Percentiles rank a stretch among this genome's conserved stretches.
These are phyloP conservation scores for Chaetomium sp. DNA, from an alignment of 2,329 filamentous ascomycete genomes.

Conservation along the genomic window DNA sequence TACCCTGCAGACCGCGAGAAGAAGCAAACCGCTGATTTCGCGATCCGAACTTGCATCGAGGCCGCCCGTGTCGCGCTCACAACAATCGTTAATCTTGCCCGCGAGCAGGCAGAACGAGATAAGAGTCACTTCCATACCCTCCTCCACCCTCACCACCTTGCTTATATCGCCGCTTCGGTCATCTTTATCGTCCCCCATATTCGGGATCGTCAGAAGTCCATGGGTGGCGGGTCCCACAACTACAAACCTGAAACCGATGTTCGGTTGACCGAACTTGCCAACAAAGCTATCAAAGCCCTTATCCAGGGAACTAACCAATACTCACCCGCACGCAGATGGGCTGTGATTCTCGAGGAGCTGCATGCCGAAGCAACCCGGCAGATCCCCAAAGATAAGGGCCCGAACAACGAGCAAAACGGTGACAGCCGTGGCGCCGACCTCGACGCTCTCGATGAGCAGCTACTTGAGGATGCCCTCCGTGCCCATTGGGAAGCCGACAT, in stretches of 20 bases:
- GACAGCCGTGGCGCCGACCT: not conserved
- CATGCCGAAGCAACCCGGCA: constrained; percentile 26
- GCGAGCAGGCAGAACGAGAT: constrained; percentile 25
- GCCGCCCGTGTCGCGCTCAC: constrained; percentile 20
- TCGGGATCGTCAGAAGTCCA: constrained; percentile 25
- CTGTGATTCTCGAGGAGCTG: constrained; percentile 30
- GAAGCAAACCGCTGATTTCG: constrained; percentile 17
- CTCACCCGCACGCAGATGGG: constrained; percentile 28
- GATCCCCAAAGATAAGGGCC: constrained; percentile 8
- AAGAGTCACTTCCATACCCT: constrained; percentile 30
- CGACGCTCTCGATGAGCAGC: constrained; percentile 21
- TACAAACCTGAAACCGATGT: constrained; percentile 19
- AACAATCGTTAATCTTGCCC: constrained; percentile 16
- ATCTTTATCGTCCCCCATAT: constrained; percentile 26
- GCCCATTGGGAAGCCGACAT: constrained; percentile 30
- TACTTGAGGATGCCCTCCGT: constrained; percentile 30
- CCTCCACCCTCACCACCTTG: constrained; percentile 30
- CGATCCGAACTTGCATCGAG: constrained; percentile 21
- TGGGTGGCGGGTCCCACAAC: not conserved
- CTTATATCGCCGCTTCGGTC: constrained; percentile 24
- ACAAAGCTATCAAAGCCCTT: constrained; percentile 22
- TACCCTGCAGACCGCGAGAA: constrained; percentile 25
- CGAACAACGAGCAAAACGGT: constrained; percentile 1
- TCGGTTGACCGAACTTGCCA: constrained; percentile 22
- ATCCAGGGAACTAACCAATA: constrained; percentile 18